A percentile compares a stretch with the other conserved stretches of the same genome.
phyloP scores from a whole-genome alignment of 306 rosid species.

The Purshia tridentata region DNA sequence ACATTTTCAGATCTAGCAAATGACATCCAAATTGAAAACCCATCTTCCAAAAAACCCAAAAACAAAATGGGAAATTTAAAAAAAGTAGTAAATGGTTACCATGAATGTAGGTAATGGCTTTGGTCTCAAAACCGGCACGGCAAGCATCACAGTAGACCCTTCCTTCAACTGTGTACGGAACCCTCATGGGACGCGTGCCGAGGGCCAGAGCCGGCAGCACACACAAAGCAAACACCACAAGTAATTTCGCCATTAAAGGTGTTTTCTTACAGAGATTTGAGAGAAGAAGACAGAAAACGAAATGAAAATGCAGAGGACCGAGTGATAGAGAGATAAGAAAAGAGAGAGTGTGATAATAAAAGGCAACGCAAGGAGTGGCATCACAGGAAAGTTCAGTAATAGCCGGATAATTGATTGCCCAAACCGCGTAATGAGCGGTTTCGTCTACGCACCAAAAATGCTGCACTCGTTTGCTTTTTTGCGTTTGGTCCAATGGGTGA shows the following conservation, averaged over 20 bases:
- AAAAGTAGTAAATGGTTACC: conserved; percentile 37
- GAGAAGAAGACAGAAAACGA: neutral
- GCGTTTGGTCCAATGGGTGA: rapidly evolving
- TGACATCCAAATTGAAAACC: neutral
- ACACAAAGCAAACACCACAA: conserved; percentile 43
- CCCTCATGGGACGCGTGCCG: conserved; percentile 55
- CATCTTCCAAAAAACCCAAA: neutral
- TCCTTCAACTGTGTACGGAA: conserved; percentile 59
- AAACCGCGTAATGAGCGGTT: neutral
- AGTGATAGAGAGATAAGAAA: neutral
- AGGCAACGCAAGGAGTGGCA: neutral
- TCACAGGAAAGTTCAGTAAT: neutral
- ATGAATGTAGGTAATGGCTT: conserved; percentile 64
- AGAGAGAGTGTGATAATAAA: neutral
- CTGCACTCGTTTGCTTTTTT: neutral
- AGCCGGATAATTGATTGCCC: neutral
- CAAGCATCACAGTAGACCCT: conserved; percentile 76
- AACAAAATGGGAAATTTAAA: no score
- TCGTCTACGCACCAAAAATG: neutral
- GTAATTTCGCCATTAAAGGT: conserved; percentile 35
- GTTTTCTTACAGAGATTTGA: neutral
- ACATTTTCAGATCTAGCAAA: neutral
- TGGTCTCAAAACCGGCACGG: conserved; percentile 82
- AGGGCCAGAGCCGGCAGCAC: conserved; percentile 69
- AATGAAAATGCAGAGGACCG: neutral